Percentiles rank a stretch among this genome's conserved stretches.
These are phyloP conservation scores for Backusella sp. DNA, from an alignment of 192 early-diverging fungal genomes.

Conservation along the genomic window DNA sequence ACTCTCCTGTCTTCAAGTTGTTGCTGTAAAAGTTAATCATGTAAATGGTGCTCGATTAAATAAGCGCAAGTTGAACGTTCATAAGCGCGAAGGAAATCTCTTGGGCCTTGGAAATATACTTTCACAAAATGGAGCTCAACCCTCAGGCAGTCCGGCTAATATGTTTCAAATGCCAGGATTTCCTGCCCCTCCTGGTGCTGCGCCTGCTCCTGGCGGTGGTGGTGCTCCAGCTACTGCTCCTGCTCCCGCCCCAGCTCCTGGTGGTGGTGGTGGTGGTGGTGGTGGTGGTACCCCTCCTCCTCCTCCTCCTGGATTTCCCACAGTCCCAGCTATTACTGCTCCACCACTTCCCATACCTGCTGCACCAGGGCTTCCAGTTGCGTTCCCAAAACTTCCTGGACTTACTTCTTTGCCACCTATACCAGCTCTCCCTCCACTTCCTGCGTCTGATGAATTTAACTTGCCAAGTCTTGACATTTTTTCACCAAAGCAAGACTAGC, in stretches of 20 bases:
- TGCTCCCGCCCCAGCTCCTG: background rate
- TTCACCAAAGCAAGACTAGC: background rate
- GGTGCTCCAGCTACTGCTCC: background rate
- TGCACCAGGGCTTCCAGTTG: background rate
- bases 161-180: background rate
- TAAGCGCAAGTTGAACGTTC: background rate
- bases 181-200: background rate
- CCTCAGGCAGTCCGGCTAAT: background rate
- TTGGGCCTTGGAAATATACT: background rate
- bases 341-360: background rate
- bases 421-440: background rate
- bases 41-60: background rate
- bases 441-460: background rate
- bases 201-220: background rate
- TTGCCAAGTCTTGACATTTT: background rate
- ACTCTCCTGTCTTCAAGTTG: background rate
- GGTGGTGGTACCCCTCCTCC: background rate
- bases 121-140: background rate
- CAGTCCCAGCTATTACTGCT: background rate
- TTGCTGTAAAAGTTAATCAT: background rate
- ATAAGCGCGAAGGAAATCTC: background rate
- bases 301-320: background rate
- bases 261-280: background rate
- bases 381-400: background rate
- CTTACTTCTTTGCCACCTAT: background rate